phyloP scores from a whole-genome alignment of 345 rosid species.

The Raphanus sativus region DNA sequence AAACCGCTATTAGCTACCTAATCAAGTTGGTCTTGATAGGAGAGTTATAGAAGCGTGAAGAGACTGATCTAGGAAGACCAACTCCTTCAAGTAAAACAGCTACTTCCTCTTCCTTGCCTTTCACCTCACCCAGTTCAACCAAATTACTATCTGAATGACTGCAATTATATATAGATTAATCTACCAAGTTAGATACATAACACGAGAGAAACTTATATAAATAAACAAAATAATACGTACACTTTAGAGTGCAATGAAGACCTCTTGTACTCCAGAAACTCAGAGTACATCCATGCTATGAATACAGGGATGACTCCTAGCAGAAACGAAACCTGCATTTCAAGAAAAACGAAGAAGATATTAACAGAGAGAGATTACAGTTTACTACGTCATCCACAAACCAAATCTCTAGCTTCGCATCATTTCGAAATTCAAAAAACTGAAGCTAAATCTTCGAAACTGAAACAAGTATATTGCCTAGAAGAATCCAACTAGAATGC shows the following conservation, averaged over 20 bases:
- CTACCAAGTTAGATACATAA: background rate
- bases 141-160: constrained; percentile 93
- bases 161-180: constrained; percentile 24
- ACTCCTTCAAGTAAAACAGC: constrained; percentile 89
- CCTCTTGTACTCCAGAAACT: constrained; percentile 67
- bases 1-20: constrained; percentile 45
- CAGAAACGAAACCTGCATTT: constrained; percentile 76
- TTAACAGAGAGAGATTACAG: background rate
- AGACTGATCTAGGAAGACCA: constrained; percentile 79
- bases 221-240: constrained; percentile 47
- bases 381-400: background rate
- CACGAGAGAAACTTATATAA: background rate
- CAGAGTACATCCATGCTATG: constrained; percentile 88
- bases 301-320: constrained; percentile 77
- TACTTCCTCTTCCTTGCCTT: constrained; percentile 74
- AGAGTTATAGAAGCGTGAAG: constrained; percentile 57
- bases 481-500: background rate
- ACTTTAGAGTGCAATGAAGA: constrained; percentile 63
- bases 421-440: background rate
- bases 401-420: background rate
- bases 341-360: background rate
- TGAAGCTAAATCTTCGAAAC: background rate
- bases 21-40: constrained; percentile 66
- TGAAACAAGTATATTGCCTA: background rate
- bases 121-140: constrained; percentile 64